Conservation (phyloP, 1,284 basidiomycete species). For the Boletus semigastroideus region DNA sequence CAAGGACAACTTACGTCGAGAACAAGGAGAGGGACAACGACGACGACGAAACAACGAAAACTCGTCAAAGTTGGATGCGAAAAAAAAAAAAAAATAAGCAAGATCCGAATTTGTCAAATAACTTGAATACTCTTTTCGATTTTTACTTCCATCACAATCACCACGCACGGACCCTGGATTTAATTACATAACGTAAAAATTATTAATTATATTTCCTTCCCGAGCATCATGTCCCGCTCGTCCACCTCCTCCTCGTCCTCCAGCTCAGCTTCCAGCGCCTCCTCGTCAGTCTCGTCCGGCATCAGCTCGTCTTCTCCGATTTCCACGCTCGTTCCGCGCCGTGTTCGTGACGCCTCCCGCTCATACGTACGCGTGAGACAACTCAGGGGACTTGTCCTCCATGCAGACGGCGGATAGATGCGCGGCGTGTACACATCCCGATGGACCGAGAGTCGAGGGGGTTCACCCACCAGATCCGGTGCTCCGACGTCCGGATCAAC, state of each 20-base stretch:
- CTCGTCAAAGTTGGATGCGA: slow-evolving; percentile 23
- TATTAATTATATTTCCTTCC: slow-evolving; percentile 8
- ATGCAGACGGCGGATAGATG: slow-evolving; percentile 27
- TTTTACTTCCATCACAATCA: slow-evolving; percentile 21
- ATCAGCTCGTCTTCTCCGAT: slow-evolving; percentile 33
- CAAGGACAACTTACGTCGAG: slow-evolving; percentile 26
- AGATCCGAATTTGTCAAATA: slow-evolving; percentile 14
- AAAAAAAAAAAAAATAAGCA: slow-evolving; percentile 21
- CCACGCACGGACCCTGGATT: slow-evolving; percentile 33
- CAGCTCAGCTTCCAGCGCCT: slow-evolving; percentile 43
- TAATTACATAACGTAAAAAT: slow-evolving; percentile 13
- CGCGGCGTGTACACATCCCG: slow-evolving; percentile 30
- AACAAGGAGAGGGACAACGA: slow-evolving; percentile 24
- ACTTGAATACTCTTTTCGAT: slow-evolving; percentile 5
- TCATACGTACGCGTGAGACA: slow-evolving; percentile 21
- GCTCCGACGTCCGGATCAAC: slow-evolving; percentile 8
- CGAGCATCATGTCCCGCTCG: slow-evolving; percentile 35
- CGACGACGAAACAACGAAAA: slow-evolving; percentile 23
- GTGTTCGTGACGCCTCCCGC: slow-evolving; percentile 19
- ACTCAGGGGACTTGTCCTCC: slow-evolving; percentile 12
- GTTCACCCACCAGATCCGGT: neutral
- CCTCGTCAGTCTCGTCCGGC: slow-evolving; percentile 43
- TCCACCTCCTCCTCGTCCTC: slow-evolving; percentile 49
- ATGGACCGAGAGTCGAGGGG: slow-evolving; percentile 18
- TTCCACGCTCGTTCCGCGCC: slow-evolving; percentile 21